Conservation (phyloP, 2,329 filamentous ascomycete species). For the Fusarium tricinctum region DNA sequence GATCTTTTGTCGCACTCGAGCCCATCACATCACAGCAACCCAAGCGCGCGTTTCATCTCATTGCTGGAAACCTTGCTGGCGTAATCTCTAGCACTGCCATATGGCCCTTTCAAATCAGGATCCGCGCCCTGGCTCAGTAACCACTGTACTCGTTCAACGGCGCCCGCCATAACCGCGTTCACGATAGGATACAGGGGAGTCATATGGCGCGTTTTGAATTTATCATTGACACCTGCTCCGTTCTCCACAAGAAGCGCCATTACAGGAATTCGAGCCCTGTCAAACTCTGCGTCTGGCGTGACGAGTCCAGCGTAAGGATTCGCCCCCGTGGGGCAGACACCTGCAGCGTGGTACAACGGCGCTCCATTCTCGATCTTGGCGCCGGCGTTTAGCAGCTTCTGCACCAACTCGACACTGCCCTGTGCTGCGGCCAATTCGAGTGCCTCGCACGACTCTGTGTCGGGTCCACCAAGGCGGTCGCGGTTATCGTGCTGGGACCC, state of each 20-base stretch:
- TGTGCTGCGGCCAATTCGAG: constrained; percentile 28
- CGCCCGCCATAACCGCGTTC: constrained; percentile 38
- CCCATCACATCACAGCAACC: not conserved
- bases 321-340: constrained; percentile 1
- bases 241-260: constrained; percentile 33
- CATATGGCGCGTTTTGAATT: constrained; percentile 16
- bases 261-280: constrained; percentile 25
- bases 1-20: not conserved
- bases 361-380: constrained; percentile 31
- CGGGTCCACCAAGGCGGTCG: constrained; percentile 28
- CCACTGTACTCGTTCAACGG: constrained; percentile 39
- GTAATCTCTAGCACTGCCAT: constrained; percentile 32
- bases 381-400: constrained; percentile 34
- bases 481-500: constrained; percentile 22
- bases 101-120: constrained; percentile 23
- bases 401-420: constrained; percentile 14
- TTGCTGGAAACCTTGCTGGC: constrained; percentile 12
- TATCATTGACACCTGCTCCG: constrained; percentile 36
- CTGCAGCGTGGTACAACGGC: constrained; percentile 38
- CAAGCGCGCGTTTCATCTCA: constrained; percentile 36
- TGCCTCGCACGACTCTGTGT: constrained; percentile 24
- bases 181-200: constrained; percentile 33
- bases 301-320: constrained; percentile 7
- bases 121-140: constrained; percentile 37
- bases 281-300: constrained; percentile 18